A percentile compares a stretch with the other conserved stretches of the same genome.
phyloP scores from a whole-genome alignment of 306 rosid genomes.

The Cercis canadensis region DNA sequence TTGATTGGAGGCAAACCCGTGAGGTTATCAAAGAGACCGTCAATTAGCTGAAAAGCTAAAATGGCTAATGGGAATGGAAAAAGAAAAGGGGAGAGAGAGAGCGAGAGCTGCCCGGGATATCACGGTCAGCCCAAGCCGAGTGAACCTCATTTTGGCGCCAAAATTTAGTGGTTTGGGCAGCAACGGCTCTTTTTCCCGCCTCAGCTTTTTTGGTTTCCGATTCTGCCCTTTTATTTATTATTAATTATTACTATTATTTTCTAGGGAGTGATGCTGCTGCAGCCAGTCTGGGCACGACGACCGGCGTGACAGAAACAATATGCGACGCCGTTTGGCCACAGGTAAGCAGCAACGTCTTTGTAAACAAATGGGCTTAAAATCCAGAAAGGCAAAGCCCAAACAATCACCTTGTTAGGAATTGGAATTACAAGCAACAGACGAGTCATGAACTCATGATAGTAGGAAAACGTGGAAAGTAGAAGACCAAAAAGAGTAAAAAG shows the following conservation, averaged over 20 bases:
- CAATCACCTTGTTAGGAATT: no score
- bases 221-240: constrained; percentile 43
- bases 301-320: constrained; percentile 9
- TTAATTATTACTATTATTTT: constrained; percentile 14
- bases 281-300: constrained; percentile 44
- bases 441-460: no score
- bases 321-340: constrained; percentile 48
- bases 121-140: constrained; percentile 75
- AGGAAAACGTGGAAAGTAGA: no score
- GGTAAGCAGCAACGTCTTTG: neutral
- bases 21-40: constrained; percentile 15
- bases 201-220: constrained; percentile 3
- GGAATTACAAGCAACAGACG: no score
- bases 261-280: constrained; percentile 52
- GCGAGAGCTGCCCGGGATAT: constrained; percentile 64
- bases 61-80: neutral
- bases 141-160: constrained; percentile 59
- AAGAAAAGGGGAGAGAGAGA: constrained; percentile 21
- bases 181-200: constrained; percentile 99
- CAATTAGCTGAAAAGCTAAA: constrained; percentile 42
- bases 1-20: constrained; percentile 22
- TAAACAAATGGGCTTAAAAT: no score
- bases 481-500: no score
- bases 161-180: constrained; percentile 43
- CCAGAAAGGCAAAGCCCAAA: no score